Base-by-base conservation (phyloP, 208 protist genomes). In the Strigomonas galati region DNA sequence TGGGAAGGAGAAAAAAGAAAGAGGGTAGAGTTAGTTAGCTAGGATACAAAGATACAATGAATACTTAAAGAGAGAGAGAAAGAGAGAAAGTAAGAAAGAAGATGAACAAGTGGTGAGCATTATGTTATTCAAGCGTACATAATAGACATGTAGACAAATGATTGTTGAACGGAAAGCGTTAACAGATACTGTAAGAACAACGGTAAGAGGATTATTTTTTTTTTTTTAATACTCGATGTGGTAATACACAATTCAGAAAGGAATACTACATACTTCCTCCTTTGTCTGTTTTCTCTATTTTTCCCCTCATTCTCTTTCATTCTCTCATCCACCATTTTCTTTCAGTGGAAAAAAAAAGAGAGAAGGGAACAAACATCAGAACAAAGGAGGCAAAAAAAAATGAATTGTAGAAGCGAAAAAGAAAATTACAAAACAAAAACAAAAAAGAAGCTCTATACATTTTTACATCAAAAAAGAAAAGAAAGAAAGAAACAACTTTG, bases 61-160 rank as follows among this genome's bases (percentile, higher is more conserved):
- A 53, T 17, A 53, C 17, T 21, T 51, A 26, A 65, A 65, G 19
- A 51, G 37, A 62, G 12, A 58, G 7, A 58, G 4, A 23, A 30
- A 58, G 7, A 19, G 30, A 7, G n/a, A 54, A 68, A 63, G 63
- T 15, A 62, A 63, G 68, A 66, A 54, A 58, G 2, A 64, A 58
- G 46, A 28, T 0, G 6, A 51, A 70, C 28, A 61, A 54, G 15
- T 31, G 54, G 32, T 17, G 56, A 21, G 19, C 31, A 62, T 4
- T 15, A 23, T 51, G 58, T 19, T 15, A 51, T 3, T 31, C 32
- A 63, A 51, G 4, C n/a, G 52, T 21, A 46, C 4, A 43, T 17
- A 46, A 19, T 48, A 62, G 46, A 48, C 7, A 32, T 6, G 54
- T 7, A 54, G 21, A 54, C 6, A 54, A 54, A 7, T 6, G 19